Evolutionary conservation across 2,329 filamentous ascomycete species (phyloP), one percentile per base, ranked within the genome.

Genomic region (Neobulgaria alba): DNA sequence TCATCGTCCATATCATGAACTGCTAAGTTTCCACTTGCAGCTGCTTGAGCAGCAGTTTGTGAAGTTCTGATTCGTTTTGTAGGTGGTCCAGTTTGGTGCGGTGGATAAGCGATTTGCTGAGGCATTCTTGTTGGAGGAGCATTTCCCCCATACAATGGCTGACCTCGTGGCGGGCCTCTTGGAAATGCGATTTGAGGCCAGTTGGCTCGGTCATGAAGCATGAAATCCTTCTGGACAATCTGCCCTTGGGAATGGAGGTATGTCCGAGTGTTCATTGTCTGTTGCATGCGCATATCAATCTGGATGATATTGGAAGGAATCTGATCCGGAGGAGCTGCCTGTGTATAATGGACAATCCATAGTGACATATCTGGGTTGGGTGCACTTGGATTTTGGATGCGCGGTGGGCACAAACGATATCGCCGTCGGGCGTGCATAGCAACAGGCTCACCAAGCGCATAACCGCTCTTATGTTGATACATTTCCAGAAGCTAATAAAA

Each of bases 341-440:
- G 80, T 26, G 82, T 80, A 61, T 95, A 96, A 65, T 95, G 89
- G 20, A 95, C 78, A 39, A 98, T 79, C 82, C 88, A 96, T 12
- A 96, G 71, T 44, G 80, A 83, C 18, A 85, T 78, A 59, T 96
- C 89, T 35, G 83, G 75, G 46, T 78, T 75, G 10, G 82, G 77
- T 32, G 77, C 72, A 52, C 79, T 82, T 20, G 80, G 77, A 39
- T 80, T 79, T 1, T 80, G 77, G n/a, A 70, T 69, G 54, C 82
- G 85, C 10, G 74, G 67, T n/a, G 80, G 78, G 30, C 84, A 68
- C 30, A 98, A 76, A 49, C 90, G 86, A 65, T 94, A 96, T 49
- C 90, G 83, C 54, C 83, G 80, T 54, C 90, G 81, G 38, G 82
- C 78, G 61, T 94, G 89, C 19, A 77, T 74, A 32, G 89, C 79